Percentiles rank a stretch among this genome's conserved stretches.
Evolutionary conservation across 805 yeast genomes (phyloP).

Genomic region (Myxozyma neotropica): DNA sequence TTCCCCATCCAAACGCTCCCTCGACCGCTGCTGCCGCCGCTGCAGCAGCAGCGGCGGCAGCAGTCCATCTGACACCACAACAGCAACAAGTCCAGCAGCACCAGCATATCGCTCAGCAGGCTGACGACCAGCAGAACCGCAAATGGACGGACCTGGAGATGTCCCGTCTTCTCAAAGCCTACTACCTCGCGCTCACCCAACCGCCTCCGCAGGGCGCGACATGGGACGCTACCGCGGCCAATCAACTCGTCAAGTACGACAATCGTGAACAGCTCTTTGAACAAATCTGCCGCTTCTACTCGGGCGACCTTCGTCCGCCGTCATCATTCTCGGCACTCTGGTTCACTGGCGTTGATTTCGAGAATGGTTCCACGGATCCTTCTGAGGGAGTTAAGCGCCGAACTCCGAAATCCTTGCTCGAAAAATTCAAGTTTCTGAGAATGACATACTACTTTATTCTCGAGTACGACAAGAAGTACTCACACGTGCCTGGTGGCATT

Average conservation of each 20-base stretch:
- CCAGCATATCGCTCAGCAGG: slow-evolving; percentile 5
- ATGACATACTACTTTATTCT: slow-evolving; percentile 30
- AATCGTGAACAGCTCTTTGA: slow-evolving; percentile 30
- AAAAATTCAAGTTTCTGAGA: slow-evolving; percentile 31
- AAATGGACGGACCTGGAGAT: slow-evolving; percentile 31
- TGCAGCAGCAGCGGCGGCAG: slow-evolving; percentile 1
- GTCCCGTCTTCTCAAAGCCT: slow-evolving; percentile 20
- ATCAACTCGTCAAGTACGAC: slow-evolving; percentile 23
- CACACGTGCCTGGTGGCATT: slow-evolving; percentile 8
- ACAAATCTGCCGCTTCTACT: slow-evolving; percentile 26
- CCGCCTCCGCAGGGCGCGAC: slow-evolving; percentile 26
- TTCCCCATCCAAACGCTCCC: slow-evolving; percentile 5
- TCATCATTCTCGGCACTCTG: neutral
- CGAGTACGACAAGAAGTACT: slow-evolving; percentile 26
- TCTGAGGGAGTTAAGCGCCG: slow-evolving; percentile 19
- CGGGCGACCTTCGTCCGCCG: slow-evolving; percentile 18
- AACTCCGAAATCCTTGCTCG: slow-evolving; percentile 30
- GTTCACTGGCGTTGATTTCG: slow-evolving; percentile 6
- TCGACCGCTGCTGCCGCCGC: slow-evolving; percentile 8
- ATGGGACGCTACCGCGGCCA: slow-evolving; percentile 14
- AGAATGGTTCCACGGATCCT: neutral
- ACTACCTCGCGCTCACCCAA: slow-evolving; percentile 27
- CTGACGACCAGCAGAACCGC: slow-evolving; percentile 26
- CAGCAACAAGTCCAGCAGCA: slow-evolving; percentile 16
- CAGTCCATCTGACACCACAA: slow-evolving; percentile 7